These are phyloP conservation scores for Nemania sp. DNA, from an alignment of 2,329 filamentous ascomycete species.

Conservation along the genomic window DNA sequence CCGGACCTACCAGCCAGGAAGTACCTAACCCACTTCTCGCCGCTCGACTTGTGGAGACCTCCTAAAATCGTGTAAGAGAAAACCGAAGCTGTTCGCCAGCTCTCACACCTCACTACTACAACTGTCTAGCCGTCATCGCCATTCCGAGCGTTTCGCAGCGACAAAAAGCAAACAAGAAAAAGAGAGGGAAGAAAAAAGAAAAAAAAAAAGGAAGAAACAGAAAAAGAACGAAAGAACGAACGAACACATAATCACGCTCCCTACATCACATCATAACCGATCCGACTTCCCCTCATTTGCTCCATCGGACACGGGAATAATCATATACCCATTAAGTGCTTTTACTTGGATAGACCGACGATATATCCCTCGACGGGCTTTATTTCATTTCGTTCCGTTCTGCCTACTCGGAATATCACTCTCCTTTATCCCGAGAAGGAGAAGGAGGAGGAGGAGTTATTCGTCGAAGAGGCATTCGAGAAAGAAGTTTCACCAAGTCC, in stretches of 20 bases:
- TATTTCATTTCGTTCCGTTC: too few species aligned
- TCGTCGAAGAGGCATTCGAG: too few species aligned
- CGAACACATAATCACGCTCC: background rate
- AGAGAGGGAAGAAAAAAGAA: background rate
- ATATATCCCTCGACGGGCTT: too few species aligned
- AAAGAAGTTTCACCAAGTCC: background rate
- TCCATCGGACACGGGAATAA: too few species aligned
- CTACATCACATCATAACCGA: slow-evolving; percentile 2
- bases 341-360: too few species aligned
- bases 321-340: too few species aligned
- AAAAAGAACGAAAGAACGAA: background rate
- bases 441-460: too few species aligned
- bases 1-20: background rate
- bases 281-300: slow-evolving; percentile 1
- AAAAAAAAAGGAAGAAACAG: background rate
- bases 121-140: background rate
- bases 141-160: background rate
- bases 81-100: too few species aligned
- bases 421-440: too few species aligned
- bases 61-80: too few species aligned
- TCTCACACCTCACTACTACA: background rate
- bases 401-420: too few species aligned
- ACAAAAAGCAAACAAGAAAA: slow-evolving; percentile 13
- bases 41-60: background rate
- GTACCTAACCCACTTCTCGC: too few species aligned